phyloP scores from a whole-genome alignment of 2,329 filamentous ascomycete genomes.

The Aspergillus sp. region DNA sequence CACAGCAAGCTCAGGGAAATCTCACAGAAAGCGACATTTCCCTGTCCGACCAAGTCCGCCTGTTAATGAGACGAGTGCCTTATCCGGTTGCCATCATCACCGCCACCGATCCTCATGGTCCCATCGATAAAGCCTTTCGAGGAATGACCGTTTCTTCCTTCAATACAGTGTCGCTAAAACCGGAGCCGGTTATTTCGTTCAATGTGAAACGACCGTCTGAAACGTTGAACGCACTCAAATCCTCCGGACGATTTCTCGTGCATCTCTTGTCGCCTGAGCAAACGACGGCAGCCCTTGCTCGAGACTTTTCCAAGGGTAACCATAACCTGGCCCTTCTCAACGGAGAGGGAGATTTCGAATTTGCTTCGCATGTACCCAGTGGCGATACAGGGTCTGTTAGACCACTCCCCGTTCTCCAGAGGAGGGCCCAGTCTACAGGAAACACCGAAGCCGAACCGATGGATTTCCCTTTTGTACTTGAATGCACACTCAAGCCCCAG shows the following conservation, averaged over 20 bases:
- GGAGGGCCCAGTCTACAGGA: conserved; percentile 4
- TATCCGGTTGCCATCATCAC: conserved; percentile 57
- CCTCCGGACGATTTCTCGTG: conserved; percentile 44
- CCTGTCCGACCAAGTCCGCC: conserved; percentile 35
- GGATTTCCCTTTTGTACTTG: conserved; percentile 37
- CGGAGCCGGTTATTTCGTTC: conserved; percentile 56
- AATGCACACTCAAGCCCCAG: conserved; percentile 33
- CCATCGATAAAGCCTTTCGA: conserved; percentile 28
- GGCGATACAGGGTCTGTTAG: background rate
- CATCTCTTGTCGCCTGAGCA: conserved; percentile 43
- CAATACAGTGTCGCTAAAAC: conserved; percentile 53
- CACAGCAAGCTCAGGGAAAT: conserved; percentile 1
- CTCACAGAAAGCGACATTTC: background rate
- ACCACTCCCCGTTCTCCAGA: conserved; percentile 24
- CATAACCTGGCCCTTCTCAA: conserved; percentile 25
- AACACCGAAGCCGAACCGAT: background rate
- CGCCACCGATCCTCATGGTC: conserved; percentile 30
- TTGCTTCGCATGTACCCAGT: conserved; percentile 10
- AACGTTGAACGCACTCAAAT: conserved; percentile 50
- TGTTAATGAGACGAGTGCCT: conserved; percentile 51
- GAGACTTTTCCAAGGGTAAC: conserved; percentile 38
- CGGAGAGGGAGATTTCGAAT: conserved; percentile 25
- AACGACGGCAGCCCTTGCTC: conserved; percentile 30
- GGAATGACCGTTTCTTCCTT: conserved; percentile 60
- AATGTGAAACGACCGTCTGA: conserved; percentile 55